Evolutionary conservation across 1,284 basidiomycete species (phyloP).

Genomic region (Fomitopsis betulina): DNA sequence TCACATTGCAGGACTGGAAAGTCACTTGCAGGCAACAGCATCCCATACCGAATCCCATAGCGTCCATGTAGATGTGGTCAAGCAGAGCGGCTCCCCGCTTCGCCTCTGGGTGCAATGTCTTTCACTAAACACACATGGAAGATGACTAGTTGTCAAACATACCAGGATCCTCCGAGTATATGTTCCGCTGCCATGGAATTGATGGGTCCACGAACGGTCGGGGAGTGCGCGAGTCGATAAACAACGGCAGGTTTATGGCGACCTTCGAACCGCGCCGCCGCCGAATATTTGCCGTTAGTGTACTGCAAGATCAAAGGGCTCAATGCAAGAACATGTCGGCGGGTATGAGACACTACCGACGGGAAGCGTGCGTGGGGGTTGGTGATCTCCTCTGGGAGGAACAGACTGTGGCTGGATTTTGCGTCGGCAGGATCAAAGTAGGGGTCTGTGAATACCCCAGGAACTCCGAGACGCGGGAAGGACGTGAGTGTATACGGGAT

Average conservation of each 20-base stretch:
- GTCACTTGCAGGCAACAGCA: slow-evolving; percentile 98
- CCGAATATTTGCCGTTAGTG: slow-evolving; percentile 94
- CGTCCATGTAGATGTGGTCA: slow-evolving; percentile 97
- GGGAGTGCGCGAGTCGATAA: slow-evolving; percentile 84
- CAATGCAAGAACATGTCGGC: neutral
- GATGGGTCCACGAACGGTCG: slow-evolving; percentile 88
- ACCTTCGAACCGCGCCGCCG: slow-evolving; percentile 90
- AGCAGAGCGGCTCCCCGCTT: slow-evolving; percentile 81
- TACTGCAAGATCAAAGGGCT: slow-evolving; percentile 43
- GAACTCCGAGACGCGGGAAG: slow-evolving; percentile 90
- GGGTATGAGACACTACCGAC: slow-evolving; percentile 43
- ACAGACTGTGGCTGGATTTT: slow-evolving; percentile 84
- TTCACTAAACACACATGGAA: neutral
- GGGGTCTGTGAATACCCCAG: slow-evolving; percentile 90
- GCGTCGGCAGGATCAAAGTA: slow-evolving; percentile 72
- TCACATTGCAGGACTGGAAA: slow-evolving; percentile 93
- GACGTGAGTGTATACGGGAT: slow-evolving; percentile 91
- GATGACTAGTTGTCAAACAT: slow-evolving; percentile 18
- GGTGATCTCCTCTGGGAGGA: slow-evolving; percentile 93
- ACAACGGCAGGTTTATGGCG: slow-evolving; percentile 93
- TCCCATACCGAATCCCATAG: slow-evolving; percentile 99
- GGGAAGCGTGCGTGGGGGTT: slow-evolving; percentile 98
- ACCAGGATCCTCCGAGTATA: slow-evolving; percentile 84
- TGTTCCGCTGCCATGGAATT: slow-evolving; percentile 78
- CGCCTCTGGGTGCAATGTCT: slow-evolving; percentile 54